Conservation (phyloP, 1,284 basidiomycete species). For the Takashimella tepidaria region DNA sequence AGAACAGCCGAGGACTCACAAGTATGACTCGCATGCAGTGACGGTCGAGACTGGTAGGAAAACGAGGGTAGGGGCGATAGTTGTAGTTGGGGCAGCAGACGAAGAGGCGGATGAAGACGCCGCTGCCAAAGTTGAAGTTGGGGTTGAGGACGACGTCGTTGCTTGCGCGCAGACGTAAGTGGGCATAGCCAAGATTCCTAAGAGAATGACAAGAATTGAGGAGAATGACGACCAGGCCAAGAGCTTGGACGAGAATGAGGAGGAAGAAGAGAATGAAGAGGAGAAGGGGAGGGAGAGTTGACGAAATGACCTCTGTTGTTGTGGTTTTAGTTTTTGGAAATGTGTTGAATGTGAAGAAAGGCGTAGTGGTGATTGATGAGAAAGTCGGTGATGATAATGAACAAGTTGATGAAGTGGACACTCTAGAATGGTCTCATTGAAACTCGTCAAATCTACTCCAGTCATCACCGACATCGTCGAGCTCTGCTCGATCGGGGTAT, state of each 20-base stretch:
- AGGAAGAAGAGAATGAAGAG: not conserved
- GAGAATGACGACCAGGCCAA: not conserved
- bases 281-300: not conserved
- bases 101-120: not conserved
- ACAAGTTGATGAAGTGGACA: not conserved
- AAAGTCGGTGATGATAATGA: not conserved
- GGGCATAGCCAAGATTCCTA: not conserved
- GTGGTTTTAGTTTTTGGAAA: not conserved
- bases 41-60: constrained; percentile 13
- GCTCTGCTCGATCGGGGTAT: too few relatives aligned
- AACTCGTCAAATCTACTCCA: too few relatives aligned
- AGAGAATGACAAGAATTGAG: not conserved
- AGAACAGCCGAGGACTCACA: constrained; percentile 12
- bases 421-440: too few relatives aligned
- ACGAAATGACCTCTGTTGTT: too few relatives aligned
- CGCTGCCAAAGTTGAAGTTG: not conserved
- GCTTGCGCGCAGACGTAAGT: not conserved
- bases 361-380: not conserved
- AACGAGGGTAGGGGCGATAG: constrained; percentile 11
- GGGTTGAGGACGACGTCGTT: not conserved
- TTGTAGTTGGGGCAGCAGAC: not conserved
- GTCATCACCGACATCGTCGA: too few relatives aligned
- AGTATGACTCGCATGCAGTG: constrained; percentile 16
- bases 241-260: not conserved
- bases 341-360: too few relatives aligned